Conservation (phyloP, 495 filamentous ascomycete genomes). For the Platismatia glauca region DNA sequence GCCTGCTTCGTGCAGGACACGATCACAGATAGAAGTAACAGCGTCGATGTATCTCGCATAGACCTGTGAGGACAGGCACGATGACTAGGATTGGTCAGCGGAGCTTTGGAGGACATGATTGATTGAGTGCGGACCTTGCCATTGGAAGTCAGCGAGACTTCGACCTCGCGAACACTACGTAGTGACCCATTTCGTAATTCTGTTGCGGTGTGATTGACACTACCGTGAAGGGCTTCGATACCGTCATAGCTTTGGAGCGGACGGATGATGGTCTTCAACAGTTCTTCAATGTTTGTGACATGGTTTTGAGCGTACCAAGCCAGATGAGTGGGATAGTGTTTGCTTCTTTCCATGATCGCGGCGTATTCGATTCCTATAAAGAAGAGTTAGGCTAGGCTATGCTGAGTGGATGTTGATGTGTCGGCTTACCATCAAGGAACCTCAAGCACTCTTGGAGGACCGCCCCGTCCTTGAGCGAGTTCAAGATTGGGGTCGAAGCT, state of each 20-base stretch:
- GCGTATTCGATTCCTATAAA: slow-evolving; percentile 1
- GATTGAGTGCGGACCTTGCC: slow-evolving; percentile 6
- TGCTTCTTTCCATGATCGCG: slow-evolving; percentile 1
- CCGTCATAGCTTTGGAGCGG: neutral
- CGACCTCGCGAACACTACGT: slow-evolving; percentile 12
- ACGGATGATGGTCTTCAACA: slow-evolving; percentile 6
- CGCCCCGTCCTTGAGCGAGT: neutral
- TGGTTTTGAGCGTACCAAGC: slow-evolving; percentile 10
- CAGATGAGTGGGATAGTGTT: neutral
- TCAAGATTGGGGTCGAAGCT: neutral
- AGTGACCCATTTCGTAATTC: slow-evolving; percentile 8
- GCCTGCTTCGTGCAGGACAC: slow-evolving; percentile 2
- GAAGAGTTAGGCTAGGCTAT: neutral
- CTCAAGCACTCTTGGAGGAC: neutral
- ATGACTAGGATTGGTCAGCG: slow-evolving; percentile 7
- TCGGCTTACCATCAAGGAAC: slow-evolving; percentile 2
- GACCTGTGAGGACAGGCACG: neutral
- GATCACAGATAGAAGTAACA: slow-evolving; percentile 2
- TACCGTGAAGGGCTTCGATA: slow-evolving; percentile 4
- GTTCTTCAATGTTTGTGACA: slow-evolving; percentile 12
- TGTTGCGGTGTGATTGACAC: neutral
- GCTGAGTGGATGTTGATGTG: neutral
- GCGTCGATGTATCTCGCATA: slow-evolving; percentile 1
- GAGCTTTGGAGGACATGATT: neutral
- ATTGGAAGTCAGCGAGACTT: slow-evolving; percentile 6